Evolutionary conservation across 1,284 basidiomycete genomes (phyloP), one percentile per base, ranked within the genome.

Genomic region (Tetrapyrgos nigripes): DNA sequence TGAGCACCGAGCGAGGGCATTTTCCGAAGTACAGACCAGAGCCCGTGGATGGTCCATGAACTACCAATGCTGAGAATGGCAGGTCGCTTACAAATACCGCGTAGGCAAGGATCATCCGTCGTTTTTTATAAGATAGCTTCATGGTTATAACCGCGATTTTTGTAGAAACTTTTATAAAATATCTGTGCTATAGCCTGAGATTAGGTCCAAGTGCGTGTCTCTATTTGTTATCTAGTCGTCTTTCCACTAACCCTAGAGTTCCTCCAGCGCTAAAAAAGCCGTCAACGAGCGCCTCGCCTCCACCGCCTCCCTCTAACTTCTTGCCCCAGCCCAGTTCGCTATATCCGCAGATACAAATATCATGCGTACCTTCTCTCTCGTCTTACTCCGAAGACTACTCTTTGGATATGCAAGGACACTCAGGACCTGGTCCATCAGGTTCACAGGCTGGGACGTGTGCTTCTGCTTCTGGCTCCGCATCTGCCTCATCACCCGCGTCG

Each of bases 341-440:
- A 84, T 88, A 17, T 79, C 81, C 29, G 86, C 89, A 33, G 87
- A 90, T 65, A 88, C 87, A 0, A 88, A 91, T 71, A 84, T 91
- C 72, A 92, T 92, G 90, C 85, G 91, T 37, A 89, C 90, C 0
- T 93, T 93, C 71, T 90, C 90, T 2, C 79, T 92, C 31, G 89
- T 93, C 13, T 83, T 93, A 24, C 83, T 92, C 29, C 83, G 91
- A 8, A 83, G 91, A 8, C 80, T 93, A 4, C 83, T 92, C 49
- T 92, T 92, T n/a, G n/a, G n/a, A n/a, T n/a, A n/a, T 64, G 55
- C 73, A 68, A 46, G 24, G 27, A 11, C 31, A 35, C 35, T n/a
- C n/a, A n/a, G n/a, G n/a, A n/a, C n/a, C n/a, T n/a, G 17, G 28
- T 10, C 29, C 58, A 5, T 40, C 37, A 17, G 37, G 37, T 40